Percentiles rank a stretch among this genome's conserved stretches.
These are phyloP conservation scores for Populus alba DNA, from an alignment of 345 rosid species.

Conservation along the genomic window DNA sequence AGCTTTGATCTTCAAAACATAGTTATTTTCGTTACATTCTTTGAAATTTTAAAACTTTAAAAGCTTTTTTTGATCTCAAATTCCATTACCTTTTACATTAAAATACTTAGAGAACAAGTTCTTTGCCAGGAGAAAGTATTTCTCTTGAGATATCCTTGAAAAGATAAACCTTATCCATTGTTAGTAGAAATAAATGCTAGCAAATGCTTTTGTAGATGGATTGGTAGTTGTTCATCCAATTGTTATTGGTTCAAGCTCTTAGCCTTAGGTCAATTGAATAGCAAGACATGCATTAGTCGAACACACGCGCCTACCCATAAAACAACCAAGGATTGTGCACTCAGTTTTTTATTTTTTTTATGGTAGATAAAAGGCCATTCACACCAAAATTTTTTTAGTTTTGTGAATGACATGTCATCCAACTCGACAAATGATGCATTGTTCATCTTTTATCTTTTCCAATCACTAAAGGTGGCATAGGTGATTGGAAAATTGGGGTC, in stretches of 20 bases:
- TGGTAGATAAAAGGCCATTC: no score
- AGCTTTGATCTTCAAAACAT: constrained; percentile 81
- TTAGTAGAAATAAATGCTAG: constrained; percentile 75
- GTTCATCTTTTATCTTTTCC: no score
- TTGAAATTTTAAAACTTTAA: neutral
- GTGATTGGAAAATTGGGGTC: no score
- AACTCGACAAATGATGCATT: no score
- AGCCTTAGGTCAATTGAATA: constrained; percentile 32
- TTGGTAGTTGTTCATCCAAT: constrained; percentile 74
- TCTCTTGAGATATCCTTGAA: constrained; percentile 66
- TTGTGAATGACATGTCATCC: no score
- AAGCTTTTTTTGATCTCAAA: neutral
- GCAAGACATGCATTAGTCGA: no score
- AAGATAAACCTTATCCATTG: constrained; percentile 70
- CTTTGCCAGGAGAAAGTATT: constrained; percentile 54
- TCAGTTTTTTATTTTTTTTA: no score
- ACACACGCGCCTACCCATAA: no score
- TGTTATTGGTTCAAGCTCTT: constrained; percentile 86
- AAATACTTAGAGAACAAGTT: neutral
- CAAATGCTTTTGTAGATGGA: constrained; percentile 82
- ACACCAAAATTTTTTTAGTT: no score
- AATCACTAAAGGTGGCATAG: no score
- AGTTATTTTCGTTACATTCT: neutral
- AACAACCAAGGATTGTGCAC: no score
- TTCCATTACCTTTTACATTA: neutral